phyloP scores from a whole-genome alignment of 2,329 filamentous ascomycete species.

The Cadophora sp. region DNA sequence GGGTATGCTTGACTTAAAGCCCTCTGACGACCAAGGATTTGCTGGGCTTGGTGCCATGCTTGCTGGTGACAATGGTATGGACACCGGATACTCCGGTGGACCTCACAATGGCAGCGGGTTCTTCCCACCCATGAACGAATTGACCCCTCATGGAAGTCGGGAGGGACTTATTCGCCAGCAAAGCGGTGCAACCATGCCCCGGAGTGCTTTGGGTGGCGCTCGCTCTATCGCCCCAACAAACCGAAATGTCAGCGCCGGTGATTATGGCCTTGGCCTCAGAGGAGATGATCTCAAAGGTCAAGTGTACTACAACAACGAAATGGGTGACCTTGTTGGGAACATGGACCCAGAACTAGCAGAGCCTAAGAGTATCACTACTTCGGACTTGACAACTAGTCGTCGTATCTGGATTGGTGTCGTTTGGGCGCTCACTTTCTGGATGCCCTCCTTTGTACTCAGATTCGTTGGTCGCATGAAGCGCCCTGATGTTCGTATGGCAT shows the following conservation, averaged over 20 bases:
- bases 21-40: constrained; percentile 42
- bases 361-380: constrained; percentile 77
- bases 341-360: constrained; percentile 81
- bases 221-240: constrained; percentile 69
- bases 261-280: constrained; percentile 88
- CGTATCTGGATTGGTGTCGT: constrained; percentile 82
- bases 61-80: constrained; percentile 63
- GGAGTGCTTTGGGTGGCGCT: constrained; percentile 54
- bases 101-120: constrained; percentile 65
- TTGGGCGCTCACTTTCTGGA: constrained; percentile 92
- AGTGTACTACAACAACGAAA: constrained; percentile 74
- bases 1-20: constrained; percentile 89
- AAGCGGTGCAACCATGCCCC: constrained; percentile 48
- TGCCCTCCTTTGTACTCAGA: constrained; percentile 84
- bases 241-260: constrained; percentile 68
- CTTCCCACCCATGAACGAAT: constrained; percentile 69
- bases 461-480: constrained; percentile 93
- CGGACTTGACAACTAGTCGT: constrained; percentile 66
- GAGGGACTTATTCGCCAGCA: constrained; percentile 67
- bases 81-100: constrained; percentile 72
- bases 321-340: constrained; percentile 69
- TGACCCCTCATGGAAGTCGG: constrained; percentile 70
- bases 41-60: constrained; percentile 57
- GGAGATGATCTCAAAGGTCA: constrained; percentile 80
- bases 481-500: constrained; percentile 94